Evolutionary conservation across 768 basidiomycete genomes (phyloP).

Genomic region (Melanogaster broomeanus): DNA sequence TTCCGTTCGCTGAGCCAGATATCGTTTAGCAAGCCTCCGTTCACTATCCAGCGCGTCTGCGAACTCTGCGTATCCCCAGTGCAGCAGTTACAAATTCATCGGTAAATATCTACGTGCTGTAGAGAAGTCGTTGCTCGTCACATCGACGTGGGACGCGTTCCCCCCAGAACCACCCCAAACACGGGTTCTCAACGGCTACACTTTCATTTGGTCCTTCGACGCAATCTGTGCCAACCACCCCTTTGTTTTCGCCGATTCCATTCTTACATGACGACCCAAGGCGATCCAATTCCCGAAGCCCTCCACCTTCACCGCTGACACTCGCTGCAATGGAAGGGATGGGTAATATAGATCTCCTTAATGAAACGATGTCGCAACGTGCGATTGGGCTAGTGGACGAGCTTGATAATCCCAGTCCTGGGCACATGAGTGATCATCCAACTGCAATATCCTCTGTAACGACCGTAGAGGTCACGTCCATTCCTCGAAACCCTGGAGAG

Average conservation of each 20-base stretch:
- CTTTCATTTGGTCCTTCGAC: conserved; percentile 47
- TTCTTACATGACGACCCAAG: conserved; percentile 85
- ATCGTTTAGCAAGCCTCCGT: conserved; percentile 58
- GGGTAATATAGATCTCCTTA: conserved; percentile 37
- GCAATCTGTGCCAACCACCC: conserved; percentile 68
- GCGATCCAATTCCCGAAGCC: conserved; percentile 76
- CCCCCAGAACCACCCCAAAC: conserved; percentile 42
- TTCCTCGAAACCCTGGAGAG: conserved; percentile 57
- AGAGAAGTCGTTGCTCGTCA: conserved; percentile 80
- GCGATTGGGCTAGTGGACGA: conserved; percentile 82
- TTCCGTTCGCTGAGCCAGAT: conserved; percentile 5
- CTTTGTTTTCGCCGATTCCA: conserved; percentile 84
- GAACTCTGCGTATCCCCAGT: conserved; percentile 74
- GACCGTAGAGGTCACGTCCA: conserved; percentile 44
- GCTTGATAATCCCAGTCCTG: conserved; percentile 80
- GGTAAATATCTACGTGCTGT: conserved; percentile 90
- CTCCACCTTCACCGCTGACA: conserved; percentile 72
- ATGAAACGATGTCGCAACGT: conserved; percentile 41
- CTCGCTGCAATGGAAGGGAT: conserved; percentile 42
- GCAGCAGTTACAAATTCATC: conserved; percentile 69
- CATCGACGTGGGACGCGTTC: conserved; percentile 76
- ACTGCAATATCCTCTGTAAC: conserved; percentile 70
- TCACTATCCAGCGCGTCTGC: conserved; percentile 88
- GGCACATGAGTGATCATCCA: conserved; percentile 82
- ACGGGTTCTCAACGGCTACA: conserved; percentile 28